Percentiles rank a stretch among this genome's conserved stretches.
These are phyloP conservation scores for Protoeuglena noctilucae DNA, from an alignment of 139 green algal species.

Conservation along the genomic window DNA sequence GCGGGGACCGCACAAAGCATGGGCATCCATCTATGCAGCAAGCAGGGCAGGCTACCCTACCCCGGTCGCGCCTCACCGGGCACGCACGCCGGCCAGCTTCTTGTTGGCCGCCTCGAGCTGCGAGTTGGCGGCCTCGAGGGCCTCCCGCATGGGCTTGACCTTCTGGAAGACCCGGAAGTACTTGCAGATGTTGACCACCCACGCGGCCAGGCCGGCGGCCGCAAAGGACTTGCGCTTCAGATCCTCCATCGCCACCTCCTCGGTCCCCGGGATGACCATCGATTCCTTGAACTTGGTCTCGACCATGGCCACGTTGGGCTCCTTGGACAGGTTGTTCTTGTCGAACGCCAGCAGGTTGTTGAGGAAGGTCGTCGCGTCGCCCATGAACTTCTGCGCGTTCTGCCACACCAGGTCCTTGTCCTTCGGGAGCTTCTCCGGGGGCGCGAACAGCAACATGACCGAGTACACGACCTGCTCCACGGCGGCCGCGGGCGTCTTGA, in stretches of 20 bases:
- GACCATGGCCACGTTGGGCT: constrained; percentile 28
- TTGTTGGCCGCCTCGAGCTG: constrained; percentile 64
- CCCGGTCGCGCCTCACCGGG: too few relatives aligned
- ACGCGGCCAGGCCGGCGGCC: constrained; percentile 71
- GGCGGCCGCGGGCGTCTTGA: constrained; percentile 62
- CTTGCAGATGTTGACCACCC: constrained; percentile 87
- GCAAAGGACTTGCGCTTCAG: constrained; percentile 68
- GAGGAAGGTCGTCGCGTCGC: constrained; percentile 76
- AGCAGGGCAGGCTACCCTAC: too few relatives aligned
- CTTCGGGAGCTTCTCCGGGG: constrained; percentile 65
- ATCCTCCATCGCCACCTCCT: constrained; percentile 21
- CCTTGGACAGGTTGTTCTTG: constrained; percentile 80
- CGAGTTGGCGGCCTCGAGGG: constrained; percentile 64
- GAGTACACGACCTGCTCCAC: constrained; percentile 50
- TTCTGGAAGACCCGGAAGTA: constrained; percentile 90
- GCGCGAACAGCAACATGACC: constrained; percentile 67
- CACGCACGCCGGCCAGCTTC: constrained; percentile 68
- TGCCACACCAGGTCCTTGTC: constrained; percentile 50
- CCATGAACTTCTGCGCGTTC: constrained; percentile 79
- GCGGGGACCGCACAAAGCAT: too few relatives aligned
- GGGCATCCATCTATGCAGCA: too few relatives aligned
- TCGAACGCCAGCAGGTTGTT: constrained; percentile 69
- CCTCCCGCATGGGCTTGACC: constrained; percentile 70
- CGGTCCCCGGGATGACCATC: neutral
- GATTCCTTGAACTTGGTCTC: constrained; percentile 49